phyloP scores from a whole-genome alignment of 768 basidiomycete species.

The Phaeotremella skinneri region DNA sequence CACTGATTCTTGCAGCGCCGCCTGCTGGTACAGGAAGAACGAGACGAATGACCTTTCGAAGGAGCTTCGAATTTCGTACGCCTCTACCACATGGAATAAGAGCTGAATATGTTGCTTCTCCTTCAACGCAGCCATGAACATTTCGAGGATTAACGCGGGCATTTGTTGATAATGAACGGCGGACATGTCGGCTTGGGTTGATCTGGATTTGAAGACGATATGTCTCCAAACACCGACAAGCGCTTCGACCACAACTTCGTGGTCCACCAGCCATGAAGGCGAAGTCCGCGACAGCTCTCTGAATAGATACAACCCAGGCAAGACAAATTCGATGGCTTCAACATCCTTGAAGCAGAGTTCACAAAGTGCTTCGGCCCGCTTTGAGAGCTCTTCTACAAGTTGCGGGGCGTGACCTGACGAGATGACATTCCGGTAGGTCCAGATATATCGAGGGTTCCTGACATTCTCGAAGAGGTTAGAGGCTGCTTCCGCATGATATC shows the following conservation, averaged over 20 bases:
- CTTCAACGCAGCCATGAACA: constrained; percentile 65
- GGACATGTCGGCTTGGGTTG: constrained; percentile 35
- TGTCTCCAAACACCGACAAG: constrained; percentile 70
- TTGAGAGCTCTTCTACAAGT: constrained; percentile 52
- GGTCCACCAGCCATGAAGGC: constrained; percentile 69
- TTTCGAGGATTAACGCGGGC: constrained; percentile 63
- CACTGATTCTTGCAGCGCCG: constrained; percentile 68
- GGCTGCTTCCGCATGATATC: constrained; percentile 80
- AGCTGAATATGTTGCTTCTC: constrained; percentile 77
- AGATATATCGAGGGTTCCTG: constrained; percentile 72
- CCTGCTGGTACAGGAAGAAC: constrained; percentile 81
- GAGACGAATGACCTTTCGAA: constrained; percentile 76
- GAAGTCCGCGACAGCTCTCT: constrained; percentile 69
- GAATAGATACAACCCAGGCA: constrained; percentile 73
- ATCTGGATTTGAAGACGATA: constrained; percentile 43
- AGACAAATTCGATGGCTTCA: constrained; percentile 57
- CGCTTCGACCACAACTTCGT: constrained; percentile 65
- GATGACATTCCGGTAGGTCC: constrained; percentile 79
- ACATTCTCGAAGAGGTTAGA: constrained; percentile 79
- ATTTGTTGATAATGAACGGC: constrained; percentile 48
- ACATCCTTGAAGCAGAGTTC: constrained; percentile 48
- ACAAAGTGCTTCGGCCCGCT: constrained; percentile 50
- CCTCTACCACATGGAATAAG: constrained; percentile 77
- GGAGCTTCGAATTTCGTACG: constrained; percentile 75
- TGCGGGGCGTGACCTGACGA: constrained; percentile 72